Evolutionary conservation across 805 yeast genomes (phyloP).

Genomic region (Hanseniaspora nectarophila): DNA sequence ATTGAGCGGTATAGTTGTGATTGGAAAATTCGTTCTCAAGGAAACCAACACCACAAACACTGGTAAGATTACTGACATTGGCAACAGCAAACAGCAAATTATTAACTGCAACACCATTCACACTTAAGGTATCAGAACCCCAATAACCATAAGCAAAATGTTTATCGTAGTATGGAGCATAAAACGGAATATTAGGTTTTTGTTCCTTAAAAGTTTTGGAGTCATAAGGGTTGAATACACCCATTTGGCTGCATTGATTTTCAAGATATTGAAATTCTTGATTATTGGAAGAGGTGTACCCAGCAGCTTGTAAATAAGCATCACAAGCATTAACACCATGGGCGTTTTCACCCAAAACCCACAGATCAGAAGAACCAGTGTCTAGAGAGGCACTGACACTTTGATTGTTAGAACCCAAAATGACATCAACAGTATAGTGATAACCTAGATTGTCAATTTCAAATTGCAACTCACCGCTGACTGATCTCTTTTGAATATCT

Average conservation of each 20-base stretch:
- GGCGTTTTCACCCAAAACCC: conserved; percentile 34
- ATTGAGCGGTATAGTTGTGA: background rate
- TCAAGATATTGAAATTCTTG: background rate
- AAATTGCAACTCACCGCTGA: conserved; percentile 1
- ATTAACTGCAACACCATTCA: conserved; percentile 41
- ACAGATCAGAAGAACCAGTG: conserved; percentile 65
- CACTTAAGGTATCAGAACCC: conserved; percentile 43
- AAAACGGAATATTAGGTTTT: conserved; percentile 22
- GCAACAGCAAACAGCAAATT: conserved; percentile 65
- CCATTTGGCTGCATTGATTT: background rate
- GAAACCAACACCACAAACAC: conserved; percentile 62
- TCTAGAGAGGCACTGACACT: conserved; percentile 46
- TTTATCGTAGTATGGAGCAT: conserved; percentile 43
- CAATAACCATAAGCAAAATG: conserved; percentile 34
- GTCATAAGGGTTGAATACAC: background rate
- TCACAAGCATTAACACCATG: background rate
- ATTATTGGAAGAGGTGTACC: too few relatives aligned
- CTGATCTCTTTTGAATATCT: too few relatives aligned
- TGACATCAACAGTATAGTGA: conserved; percentile 32
- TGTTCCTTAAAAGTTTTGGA: background rate
- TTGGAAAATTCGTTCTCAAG: conserved; percentile 32
- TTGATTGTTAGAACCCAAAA: conserved; percentile 45
- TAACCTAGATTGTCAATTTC: conserved; percentile 29
- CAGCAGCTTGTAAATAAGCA: background rate
- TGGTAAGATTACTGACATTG: conserved; percentile 45